Evolutionary conservation across 1,284 basidiomycete species (phyloP), one percentile per base, ranked within the genome.

Genomic region (Apiotrichum veenhuisii): DNA sequence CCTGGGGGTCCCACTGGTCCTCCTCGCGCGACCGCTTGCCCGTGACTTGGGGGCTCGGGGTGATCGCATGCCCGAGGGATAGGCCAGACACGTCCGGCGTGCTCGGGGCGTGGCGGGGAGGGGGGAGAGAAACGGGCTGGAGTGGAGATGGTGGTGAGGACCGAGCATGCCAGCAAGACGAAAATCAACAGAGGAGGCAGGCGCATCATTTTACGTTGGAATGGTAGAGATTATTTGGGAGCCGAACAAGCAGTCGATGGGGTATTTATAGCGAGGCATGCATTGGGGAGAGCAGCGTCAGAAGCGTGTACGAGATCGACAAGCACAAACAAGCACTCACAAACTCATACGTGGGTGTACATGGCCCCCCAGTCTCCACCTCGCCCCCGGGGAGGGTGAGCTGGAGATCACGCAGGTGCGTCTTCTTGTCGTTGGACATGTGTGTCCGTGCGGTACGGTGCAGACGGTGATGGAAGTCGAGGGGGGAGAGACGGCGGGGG

Each of bases 1-100:
- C 72, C 27, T 70, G 64, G 10, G 67, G 61, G 15, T 63, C 62
- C 75, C 75, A 77, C 20, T 60, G 52, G 18, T 59, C 58, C 44
- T 27, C 42, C 27, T 68, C 67, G 11, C 52, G 41, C 2, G 22
- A 18, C 7, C 54, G 54, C 45, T 62, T 62, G 33, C 61, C 56
- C 4, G 50, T 62, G 14, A 50, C 48, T 11, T 11, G 42, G 17
- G 15, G 49, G 25, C 15, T 51, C 41, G 47, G 46, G 17, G 33
- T 50, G 10, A 38, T 23, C 1, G 54, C 15, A 12, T 42, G 47
- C 25, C 49, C 36, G 51, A 4, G 41, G 8, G 50, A 34, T 17
- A 49, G 50, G 40, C 33, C 25, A 17, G 50, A 48, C 27, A 52
- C 42, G 34, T 49, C 56, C 9, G 51, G 60, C 34, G 53, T 56